Base-by-base conservation (phyloP, 148 eudicot species). In the Pharnaceum exiguum region DNA sequence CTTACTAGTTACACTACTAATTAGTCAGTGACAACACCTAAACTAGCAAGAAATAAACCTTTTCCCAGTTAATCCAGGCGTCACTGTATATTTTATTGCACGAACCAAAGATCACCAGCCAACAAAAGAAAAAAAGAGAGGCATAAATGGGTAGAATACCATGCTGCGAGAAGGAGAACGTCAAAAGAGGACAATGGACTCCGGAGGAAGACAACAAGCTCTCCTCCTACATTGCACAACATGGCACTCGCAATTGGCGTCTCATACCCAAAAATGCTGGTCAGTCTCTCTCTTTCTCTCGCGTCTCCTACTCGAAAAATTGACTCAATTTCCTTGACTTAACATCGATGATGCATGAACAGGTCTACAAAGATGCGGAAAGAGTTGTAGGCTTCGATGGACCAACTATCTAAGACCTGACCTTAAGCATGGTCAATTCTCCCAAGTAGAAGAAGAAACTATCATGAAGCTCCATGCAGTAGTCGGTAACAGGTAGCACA, bases 201-300 rank as follows among this genome's bases (percentile, higher is more conserved):
- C 94, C 94, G 17, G 96, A 91, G 51, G 98, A 91, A 71, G 98
- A 91, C 74, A 84, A 91, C 80, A 91, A 91, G 81, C 86, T 91
- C 40, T 85, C 96, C 10, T 91, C 98, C 28, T 91, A 87, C 80
- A 81, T 91, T 12, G 88, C 94, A 50, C 95, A 91, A 66, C 82
- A 91, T 26, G 98, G 98, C 28, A 87, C 98, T 9, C 82, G 96
- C 1, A 91, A 91, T 46, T 91, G 98, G 96, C 89, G 98, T 5
- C 82, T 91, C 17, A 91, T 87, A 18, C 97, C 97, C 17, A 91
- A 91, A 49, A 89, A 85, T 68, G 97, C 97, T 9, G 97, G 97
- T 82, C 33, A 57, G 55, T 55, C 23, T 7, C 19, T 17, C 5
- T 35, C 11, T 16, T 2, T 45, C 23, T 35, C 29, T 24, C 29